Conservation (phyloP, 2,329 filamentous ascomycete genomes). For the Myriangium duriaei region DNA sequence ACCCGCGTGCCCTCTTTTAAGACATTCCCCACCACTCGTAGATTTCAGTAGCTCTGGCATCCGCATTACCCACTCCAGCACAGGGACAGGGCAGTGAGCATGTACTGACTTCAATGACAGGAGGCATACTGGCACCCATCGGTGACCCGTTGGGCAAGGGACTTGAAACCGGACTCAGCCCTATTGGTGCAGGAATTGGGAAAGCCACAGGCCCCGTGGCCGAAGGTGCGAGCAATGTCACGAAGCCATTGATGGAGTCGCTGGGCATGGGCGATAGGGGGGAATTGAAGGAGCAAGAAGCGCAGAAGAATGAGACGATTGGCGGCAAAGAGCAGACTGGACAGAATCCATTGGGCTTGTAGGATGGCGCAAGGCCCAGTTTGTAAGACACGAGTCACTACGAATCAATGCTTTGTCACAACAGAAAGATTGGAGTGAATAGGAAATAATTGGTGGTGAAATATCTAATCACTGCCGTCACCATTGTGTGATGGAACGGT, state of each 20-base stretch:
- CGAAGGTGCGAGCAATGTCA: conserved; percentile 17
- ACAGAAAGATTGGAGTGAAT: too few species aligned
- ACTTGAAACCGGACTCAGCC: conserved; percentile 20
- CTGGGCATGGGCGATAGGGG: conserved; percentile 13
- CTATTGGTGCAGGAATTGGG: conserved; percentile 20
- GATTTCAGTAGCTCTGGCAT: too few species aligned
- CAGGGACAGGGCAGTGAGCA: too few species aligned
- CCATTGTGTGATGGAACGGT: too few species aligned
- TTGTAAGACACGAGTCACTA: too few species aligned
- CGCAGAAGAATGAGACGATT: conserved; percentile 19
- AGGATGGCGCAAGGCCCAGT: background rate
- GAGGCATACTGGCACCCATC: conserved; percentile 18
- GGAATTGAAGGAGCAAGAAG: conserved; percentile 16
- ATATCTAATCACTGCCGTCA: too few species aligned
- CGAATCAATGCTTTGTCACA: too few species aligned
- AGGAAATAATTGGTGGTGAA: too few species aligned
- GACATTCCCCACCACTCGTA: too few species aligned
- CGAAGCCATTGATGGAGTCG: conserved; percentile 17
- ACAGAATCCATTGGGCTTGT: conserved; percentile 25
- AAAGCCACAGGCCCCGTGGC: conserved; percentile 19
- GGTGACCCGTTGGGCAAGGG: conserved; percentile 24
- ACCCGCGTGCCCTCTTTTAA: background rate
- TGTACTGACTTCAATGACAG: conserved; percentile 2
- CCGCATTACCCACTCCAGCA: too few species aligned
- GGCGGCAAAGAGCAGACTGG: conserved; percentile 24